Evolutionary conservation across 2,329 filamentous ascomycete species (phyloP).

Genomic region (Cryphonectria nitschkei): DNA sequence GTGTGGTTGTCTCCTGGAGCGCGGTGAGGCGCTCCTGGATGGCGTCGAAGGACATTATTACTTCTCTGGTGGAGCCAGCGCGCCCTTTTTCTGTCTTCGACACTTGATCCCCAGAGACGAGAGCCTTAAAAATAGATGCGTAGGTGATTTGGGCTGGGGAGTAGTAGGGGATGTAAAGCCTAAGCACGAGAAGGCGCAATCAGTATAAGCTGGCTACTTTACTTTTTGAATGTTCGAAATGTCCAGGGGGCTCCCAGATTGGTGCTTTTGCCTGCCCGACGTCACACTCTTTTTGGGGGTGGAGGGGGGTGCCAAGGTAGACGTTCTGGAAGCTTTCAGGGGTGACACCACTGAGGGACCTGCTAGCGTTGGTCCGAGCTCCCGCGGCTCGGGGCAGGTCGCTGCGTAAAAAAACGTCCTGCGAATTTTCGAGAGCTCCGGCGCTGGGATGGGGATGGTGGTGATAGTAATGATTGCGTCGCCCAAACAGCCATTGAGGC

Average conservation of each 20-base stretch:
- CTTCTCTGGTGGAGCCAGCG: background rate
- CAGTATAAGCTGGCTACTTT: constrained; percentile 15
- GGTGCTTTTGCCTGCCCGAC: constrained; percentile 13
- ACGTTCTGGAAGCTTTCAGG: background rate
- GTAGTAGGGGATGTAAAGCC: background rate
- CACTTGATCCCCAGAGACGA: background rate
- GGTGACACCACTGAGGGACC: constrained; percentile 1
- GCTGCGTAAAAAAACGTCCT: constrained; percentile 8
- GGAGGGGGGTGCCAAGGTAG: too few relatives aligned
- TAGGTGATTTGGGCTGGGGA: background rate
- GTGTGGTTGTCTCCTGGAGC: constrained; percentile 63
- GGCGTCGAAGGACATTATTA: constrained; percentile 59
- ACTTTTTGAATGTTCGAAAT: background rate
- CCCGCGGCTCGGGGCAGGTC: constrained; percentile 1
- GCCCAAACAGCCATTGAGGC: too few relatives aligned
- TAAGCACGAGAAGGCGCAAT: background rate
- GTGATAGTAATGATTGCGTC: background rate
- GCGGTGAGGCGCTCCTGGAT: constrained; percentile 64
- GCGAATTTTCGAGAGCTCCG: background rate
- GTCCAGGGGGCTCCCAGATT: background rate
- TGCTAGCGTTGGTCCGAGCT: constrained; percentile 6
- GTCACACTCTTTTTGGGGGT: background rate
- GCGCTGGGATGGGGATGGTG: background rate
- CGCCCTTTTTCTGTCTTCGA: background rate
- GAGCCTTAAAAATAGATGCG: background rate